A percentile compares a stretch with the other conserved stretches of the same genome.
phyloP scores from a whole-genome alignment of 108 stramenopile genomes.

The Cylindrotheca fusiformis region DNA sequence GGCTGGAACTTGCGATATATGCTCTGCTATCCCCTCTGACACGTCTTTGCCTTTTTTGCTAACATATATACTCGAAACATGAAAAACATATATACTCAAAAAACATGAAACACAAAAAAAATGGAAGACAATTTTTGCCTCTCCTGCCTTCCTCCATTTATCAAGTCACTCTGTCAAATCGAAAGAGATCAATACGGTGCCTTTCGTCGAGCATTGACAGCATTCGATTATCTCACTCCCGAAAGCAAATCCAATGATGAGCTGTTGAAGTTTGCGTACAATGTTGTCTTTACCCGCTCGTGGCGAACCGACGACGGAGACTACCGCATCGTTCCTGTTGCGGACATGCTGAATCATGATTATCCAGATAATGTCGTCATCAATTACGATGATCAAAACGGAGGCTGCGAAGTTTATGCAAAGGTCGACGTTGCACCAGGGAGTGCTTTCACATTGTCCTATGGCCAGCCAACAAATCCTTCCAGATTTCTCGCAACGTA shows the following conservation, averaged over 20 bases:
- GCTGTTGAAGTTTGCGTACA: conserved; percentile 44
- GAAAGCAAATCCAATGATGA: conserved; percentile 42
- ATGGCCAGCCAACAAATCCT: conserved; percentile 56
- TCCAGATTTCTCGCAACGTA: conserved; percentile 52
- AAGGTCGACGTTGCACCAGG: conserved; percentile 42
- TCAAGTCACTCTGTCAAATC: conserved; percentile 4
- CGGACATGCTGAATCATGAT: conserved; percentile 57
- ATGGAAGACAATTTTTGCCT: conserved; percentile 10
- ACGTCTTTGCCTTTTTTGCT: too few relatives aligned
- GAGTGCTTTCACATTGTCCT: conserved; percentile 35
- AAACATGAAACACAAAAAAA: too few relatives aligned
- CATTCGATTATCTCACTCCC: conserved; percentile 16
- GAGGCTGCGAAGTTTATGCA: conserved; percentile 38
- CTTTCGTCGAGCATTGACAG: not conserved
- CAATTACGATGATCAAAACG: conserved; percentile 41
- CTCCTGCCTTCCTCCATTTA: conserved; percentile 16
- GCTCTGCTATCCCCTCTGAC: too few relatives aligned
- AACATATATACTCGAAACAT: too few relatives aligned
- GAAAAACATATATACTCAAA: not conserved
- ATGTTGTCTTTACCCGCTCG: conserved; percentile 46
- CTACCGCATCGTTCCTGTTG: conserved; percentile 41
- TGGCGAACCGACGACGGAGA: conserved; percentile 33
- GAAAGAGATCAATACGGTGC: conserved; percentile 3
- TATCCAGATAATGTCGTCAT: conserved; percentile 30
- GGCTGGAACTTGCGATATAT: too few relatives aligned